A percentile compares a stretch with the other conserved stretches of the same genome.
These are phyloP conservation scores for Pythium chondricola DNA, from an alignment of 352 stramenopile genomes.

Conservation along the genomic window DNA sequence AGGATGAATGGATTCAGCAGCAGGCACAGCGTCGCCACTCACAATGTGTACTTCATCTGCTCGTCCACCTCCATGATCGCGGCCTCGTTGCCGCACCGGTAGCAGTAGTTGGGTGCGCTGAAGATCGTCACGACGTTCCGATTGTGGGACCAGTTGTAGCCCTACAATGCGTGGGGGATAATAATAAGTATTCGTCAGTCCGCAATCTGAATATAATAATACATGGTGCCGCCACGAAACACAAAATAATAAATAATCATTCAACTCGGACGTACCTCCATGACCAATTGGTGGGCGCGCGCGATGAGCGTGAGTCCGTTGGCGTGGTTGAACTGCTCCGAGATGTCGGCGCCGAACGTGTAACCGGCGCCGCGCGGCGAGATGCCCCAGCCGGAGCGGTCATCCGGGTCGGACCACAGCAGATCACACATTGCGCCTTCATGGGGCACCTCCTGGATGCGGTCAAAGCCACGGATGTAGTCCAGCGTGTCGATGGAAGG, in stretches of 20 bases:
- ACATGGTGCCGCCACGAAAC: no score
- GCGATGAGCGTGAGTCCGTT: constrained; percentile 92
- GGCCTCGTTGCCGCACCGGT: constrained; percentile 97
- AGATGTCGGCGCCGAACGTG: constrained; percentile 91
- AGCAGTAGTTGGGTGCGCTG: constrained; percentile 99
- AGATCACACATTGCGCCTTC: constrained; percentile 98
- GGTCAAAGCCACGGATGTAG: constrained; percentile 91
- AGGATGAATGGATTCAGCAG: constrained; percentile 9
- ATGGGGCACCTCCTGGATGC: constrained; percentile 94
- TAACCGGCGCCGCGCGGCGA: constrained; percentile 90
- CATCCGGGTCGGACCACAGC: constrained; percentile 96
- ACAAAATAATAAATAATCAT: background rate
- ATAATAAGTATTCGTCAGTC: background rate
- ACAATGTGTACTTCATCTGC: constrained; percentile 95
- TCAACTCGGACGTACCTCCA: constrained; percentile 76
- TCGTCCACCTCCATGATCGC: constrained; percentile 97
- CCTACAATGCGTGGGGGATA: constrained; percentile 17
- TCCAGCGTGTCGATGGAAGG: constrained; percentile 90
- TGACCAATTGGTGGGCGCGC: constrained; percentile 93
- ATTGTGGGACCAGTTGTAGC: constrained; percentile 95
- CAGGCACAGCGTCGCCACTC: constrained; percentile 28
- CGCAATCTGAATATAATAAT: no score
- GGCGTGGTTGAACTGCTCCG: constrained; percentile 91
- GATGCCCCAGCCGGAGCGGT: constrained; percentile 93
- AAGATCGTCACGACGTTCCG: constrained; percentile 98